Evolutionary conservation across 352 stramenopile genomes (phyloP), one percentile per base, ranked within the genome.

Genomic region (Pythium guiyangense): DNA sequence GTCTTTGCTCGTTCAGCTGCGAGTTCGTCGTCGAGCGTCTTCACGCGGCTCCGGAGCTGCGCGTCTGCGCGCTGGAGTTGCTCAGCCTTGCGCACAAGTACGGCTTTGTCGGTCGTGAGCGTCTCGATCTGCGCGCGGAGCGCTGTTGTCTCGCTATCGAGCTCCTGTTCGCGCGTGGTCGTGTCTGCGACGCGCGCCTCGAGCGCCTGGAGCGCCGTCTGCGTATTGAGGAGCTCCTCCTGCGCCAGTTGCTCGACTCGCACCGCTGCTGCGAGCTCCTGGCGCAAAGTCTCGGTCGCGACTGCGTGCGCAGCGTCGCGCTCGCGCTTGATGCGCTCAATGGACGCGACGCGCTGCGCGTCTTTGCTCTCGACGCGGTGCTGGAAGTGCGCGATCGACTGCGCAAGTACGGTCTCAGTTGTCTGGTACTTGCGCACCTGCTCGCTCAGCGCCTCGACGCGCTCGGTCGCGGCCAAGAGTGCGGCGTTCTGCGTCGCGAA

Each of bases 401-500:
- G 76, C 9, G 73, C 78, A 45, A 92, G 55, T 44, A 85, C 79
- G 0, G 79, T 92, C 60, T 92, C 79, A 0, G 79, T 90, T 67
- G 86, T 88, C 54, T 90, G 79, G 60, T 90, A 88, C 42, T 80
- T 74, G 17, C 60, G 37, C 37, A 90, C 69, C 44, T 90, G 79
- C 17, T 37, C 35, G 15, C 67, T 49, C 12, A 90, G 59, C 39
- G 62, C 58, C 52, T 73, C 59, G 9, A 87, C 69, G 47, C 79
- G 74, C 37, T 75, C 64, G 37, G 82, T 65, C 6, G 79, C 69
- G 0, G 61, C 45, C 2, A 76, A 29, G 3, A 91, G 60, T 55
- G 62, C 57, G 18, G 68, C 62, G 29, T 77, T 82, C 53, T 89
- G 74, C 54, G 59, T 60, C 43, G 76, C 67, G 31, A 76, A 82